These are phyloP conservation scores for Erysimum pusillum DNA, from an alignment of 441 rosid species.

Conservation along the genomic window DNA sequence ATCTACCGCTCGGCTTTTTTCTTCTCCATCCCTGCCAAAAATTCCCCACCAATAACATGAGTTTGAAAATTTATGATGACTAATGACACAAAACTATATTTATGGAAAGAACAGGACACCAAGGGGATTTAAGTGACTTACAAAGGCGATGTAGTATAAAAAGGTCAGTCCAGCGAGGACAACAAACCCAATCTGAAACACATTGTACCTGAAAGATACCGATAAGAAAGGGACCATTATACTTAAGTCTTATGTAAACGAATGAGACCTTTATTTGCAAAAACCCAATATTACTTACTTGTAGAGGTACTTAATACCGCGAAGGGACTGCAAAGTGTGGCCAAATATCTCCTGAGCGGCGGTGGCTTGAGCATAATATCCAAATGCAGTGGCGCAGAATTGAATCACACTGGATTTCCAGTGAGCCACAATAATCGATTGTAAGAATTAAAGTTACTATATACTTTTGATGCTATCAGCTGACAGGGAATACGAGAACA, in stretches of 20 bases:
- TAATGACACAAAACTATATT: not conserved
- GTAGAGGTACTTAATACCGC: slow-evolving; percentile 93
- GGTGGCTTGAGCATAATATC: slow-evolving; percentile 98
- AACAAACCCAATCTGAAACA: slow-evolving; percentile 91
- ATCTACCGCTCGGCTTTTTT: slow-evolving; percentile 80
- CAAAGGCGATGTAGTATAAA: slow-evolving; percentile 82
- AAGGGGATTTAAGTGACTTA: slow-evolving; percentile 53
- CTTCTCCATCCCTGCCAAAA: slow-evolving; percentile 91
- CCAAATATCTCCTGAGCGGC: slow-evolving; percentile 99
- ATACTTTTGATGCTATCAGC: slow-evolving; percentile 18
- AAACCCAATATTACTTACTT: slow-evolving; percentile 64
- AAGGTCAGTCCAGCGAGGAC: slow-evolving; percentile 89
- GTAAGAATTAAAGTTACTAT: not conserved
- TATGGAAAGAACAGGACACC: not conserved
- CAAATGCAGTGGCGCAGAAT: slow-evolving; percentile 96
- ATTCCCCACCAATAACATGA: slow-evolving; percentile 17
- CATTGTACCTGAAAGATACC: slow-evolving; percentile 77
- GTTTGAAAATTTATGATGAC: slow-evolving; percentile 18
- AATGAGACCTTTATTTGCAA: slow-evolving; percentile 1
- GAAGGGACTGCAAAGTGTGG: slow-evolving; percentile 94
- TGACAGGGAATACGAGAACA: not conserved
- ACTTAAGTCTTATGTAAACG: not conserved
- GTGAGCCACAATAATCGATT: slow-evolving; percentile 28
- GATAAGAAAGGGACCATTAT: not conserved
- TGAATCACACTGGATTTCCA: slow-evolving; percentile 88